Base-by-base conservation (phyloP, 441 rosid genomes). In the Monsonia emarginata region DNA sequence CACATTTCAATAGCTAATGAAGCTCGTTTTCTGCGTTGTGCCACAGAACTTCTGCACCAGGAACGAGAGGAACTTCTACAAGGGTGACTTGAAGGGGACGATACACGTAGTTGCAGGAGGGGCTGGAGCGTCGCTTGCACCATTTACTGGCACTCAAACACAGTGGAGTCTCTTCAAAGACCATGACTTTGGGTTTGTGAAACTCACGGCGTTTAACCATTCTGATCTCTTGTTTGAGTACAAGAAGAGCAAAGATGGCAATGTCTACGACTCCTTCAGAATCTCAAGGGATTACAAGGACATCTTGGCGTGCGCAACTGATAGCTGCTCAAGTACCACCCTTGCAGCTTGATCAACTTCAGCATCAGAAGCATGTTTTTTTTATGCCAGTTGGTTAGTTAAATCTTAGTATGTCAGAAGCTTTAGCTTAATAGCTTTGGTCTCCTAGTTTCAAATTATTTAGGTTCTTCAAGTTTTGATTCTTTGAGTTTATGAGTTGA, bases 41-140 rank as follows among this genome's bases (percentile, higher is more conserved):
- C 3, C 79, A 87, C 79, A 90, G 97, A 90, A 83, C 62, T 85
- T 65, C 58, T 90, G 97, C 32, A 83, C 84, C 77, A 80, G 65
- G 59, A 22, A 60, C 90, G 81, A 32, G 84, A 71, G 65, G 28
- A 68, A 34, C 82, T 79, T 1, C 66, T 90, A 87, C 74, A 80
- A 87, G 2, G 98, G 97, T 69, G 68, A 81, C 0, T 67, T 87
- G 70, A 76, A 77, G 2, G 97, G 96, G 66, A 90, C 96, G 21
- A 93, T 93, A 75, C 96, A 88, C 58, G 86, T 90, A 1, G 97
- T 93, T 0, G 96, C 65, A 16, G 98, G 96, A 1, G 97, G 98
- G 24, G 97, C 74, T 63, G 98, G 97, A 30, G 68, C 80, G 74
- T 90, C 85, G 64, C 82, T 93, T 32, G 78, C 93, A 0, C 9